Evolutionary conservation across 2,329 filamentous ascomycete species (phyloP).

Genomic region (Lasiodiplodia sp.): DNA sequence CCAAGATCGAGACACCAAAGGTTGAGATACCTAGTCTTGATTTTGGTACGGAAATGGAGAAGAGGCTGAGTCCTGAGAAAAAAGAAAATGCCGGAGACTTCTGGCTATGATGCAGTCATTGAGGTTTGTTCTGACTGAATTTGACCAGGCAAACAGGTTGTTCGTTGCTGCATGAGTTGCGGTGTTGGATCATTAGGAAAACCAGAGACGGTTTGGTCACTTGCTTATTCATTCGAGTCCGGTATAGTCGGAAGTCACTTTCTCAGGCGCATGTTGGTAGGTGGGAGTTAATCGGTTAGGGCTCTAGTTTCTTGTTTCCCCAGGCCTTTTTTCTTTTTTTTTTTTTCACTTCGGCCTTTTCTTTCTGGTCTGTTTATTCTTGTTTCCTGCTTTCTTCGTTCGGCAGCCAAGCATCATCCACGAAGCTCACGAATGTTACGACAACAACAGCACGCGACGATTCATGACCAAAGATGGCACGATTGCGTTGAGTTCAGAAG

Average conservation of each 20-base stretch:
- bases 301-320: constrained; percentile 2
- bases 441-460: constrained; percentile 27
- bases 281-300: constrained; percentile 21
- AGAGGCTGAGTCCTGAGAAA: constrained; percentile 11
- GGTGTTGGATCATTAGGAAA: constrained; percentile 17
- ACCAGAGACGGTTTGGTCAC: constrained; percentile 14
- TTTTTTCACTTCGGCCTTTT: background rate
- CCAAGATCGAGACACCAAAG: constrained; percentile 48
- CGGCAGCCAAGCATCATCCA: constrained; percentile 19
- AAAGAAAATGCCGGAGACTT: constrained; percentile 19
- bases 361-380: background rate
- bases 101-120: constrained; percentile 14
- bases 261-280: constrained; percentile 21
- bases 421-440: constrained; percentile 27
- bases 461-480: constrained; percentile 26
- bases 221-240: constrained; percentile 6
- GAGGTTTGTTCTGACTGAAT: constrained; percentile 1
- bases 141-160: background rate
- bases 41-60: constrained; percentile 24
- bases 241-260: background rate
- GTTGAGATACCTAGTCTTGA: constrained; percentile 39
- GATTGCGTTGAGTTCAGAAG: constrained; percentile 3
- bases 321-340: background rate
- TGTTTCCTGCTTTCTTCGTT: constrained; percentile 1
- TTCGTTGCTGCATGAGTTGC: constrained; percentile 5